Conservation (phyloP, 345 rosid species). For the Hevea brasiliensis region DNA sequence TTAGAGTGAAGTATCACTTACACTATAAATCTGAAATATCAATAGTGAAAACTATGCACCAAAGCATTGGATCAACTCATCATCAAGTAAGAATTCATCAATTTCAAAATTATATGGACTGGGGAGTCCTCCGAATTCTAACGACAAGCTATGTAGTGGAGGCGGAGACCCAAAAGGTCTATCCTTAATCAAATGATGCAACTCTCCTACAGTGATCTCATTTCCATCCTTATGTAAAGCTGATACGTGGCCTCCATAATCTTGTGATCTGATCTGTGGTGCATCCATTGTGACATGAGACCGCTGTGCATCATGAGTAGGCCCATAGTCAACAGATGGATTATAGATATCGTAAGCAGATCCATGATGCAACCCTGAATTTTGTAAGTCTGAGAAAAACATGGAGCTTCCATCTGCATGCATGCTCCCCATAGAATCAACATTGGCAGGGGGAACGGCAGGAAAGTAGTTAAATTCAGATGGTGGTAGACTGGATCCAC, state of each 20-base stretch:
- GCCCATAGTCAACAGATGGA: slow-evolving; percentile 47
- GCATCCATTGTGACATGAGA: slow-evolving; percentile 28
- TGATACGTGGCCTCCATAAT: slow-evolving; percentile 33
- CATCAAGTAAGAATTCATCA: slow-evolving; percentile 8
- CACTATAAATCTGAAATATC: background rate
- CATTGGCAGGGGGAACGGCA: slow-evolving; percentile 45
- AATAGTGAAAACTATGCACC: slow-evolving; percentile 21
- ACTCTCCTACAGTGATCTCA: slow-evolving; percentile 37
- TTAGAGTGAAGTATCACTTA: background rate
- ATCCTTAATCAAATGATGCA: slow-evolving; percentile 13
- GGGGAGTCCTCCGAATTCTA: slow-evolving; percentile 37
- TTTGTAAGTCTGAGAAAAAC: slow-evolving; percentile 49
- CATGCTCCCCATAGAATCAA: slow-evolving; percentile 44
- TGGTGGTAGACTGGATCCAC: slow-evolving; percentile 29
- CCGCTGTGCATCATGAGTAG: slow-evolving; percentile 41
- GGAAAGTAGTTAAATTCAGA: slow-evolving; percentile 47
- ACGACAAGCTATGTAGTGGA: slow-evolving; percentile 31
- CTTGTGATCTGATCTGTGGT: slow-evolving; percentile 40
- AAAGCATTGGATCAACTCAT: slow-evolving; percentile 23
- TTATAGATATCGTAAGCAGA: slow-evolving; percentile 45
- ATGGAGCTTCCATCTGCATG: slow-evolving; percentile 55
- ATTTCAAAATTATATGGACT: slow-evolving; percentile 33
- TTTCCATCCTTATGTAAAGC: slow-evolving; percentile 42
- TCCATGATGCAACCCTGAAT: slow-evolving; percentile 46
- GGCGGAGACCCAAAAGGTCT: slow-evolving; percentile 55